These are phyloP conservation scores for Baorangia bicolor DNA, from an alignment of 768 basidiomycete genomes.

Conservation along the genomic window DNA sequence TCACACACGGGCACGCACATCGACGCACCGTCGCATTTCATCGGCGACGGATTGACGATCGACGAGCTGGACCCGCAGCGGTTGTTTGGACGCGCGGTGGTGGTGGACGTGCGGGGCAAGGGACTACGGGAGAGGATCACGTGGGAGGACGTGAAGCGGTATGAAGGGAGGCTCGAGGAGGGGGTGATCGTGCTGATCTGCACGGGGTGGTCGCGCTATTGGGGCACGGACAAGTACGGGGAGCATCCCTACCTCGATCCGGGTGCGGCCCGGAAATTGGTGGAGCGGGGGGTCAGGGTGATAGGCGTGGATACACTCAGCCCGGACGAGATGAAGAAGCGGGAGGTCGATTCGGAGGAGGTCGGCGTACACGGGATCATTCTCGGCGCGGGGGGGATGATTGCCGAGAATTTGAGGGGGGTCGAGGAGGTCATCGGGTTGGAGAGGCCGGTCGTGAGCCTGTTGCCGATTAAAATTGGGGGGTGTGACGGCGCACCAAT, in stretches of 20 bases:
- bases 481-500: conserved; percentile 68
- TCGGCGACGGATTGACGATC: conserved; percentile 50
- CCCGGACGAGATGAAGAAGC: conserved; percentile 49
- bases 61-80: conserved; percentile 52
- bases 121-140: conserved; percentile 46
- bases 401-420: conserved; percentile 68
- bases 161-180: conserved; percentile 36
- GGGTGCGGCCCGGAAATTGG: conserved; percentile 47
- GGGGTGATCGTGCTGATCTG: conserved; percentile 52
- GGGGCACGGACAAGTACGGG: conserved; percentile 48
- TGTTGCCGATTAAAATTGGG: conserved; percentile 56
- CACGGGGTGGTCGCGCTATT: conserved; percentile 64
- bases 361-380: conserved; percentile 51
- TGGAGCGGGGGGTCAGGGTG: conserved; percentile 51
- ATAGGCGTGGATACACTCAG: conserved; percentile 63
- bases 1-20: conserved; percentile 78
- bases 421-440: conserved; percentile 41
- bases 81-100: conserved; percentile 51
- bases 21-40: conserved; percentile 73
- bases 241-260: conserved; percentile 59
- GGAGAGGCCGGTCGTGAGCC: conserved; percentile 44
- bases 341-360: not conserved
- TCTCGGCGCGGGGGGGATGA: conserved; percentile 58
- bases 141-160: conserved; percentile 49
- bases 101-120: conserved; percentile 52